A percentile compares a stretch with the other conserved stretches of the same genome.
These are phyloP conservation scores for Physaria fendleri DNA, from an alignment of 345 rosid genomes.

Conservation along the genomic window DNA sequence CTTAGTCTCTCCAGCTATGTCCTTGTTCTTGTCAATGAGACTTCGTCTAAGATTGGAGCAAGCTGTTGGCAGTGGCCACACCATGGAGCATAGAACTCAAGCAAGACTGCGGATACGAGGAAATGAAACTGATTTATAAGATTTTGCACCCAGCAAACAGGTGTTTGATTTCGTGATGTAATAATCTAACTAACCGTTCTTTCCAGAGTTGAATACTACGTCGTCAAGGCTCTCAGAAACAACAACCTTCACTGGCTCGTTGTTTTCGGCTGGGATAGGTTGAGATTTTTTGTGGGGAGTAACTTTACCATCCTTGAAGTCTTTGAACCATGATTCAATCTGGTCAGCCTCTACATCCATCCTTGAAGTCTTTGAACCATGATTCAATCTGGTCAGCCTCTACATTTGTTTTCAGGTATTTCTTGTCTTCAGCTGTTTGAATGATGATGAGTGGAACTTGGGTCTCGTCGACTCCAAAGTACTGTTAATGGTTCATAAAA, in stretches of 20 bases:
- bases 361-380: constrained; percentile 83
- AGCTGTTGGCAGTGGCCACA: constrained; percentile 80
- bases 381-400: constrained; percentile 58
- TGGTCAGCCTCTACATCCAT: constrained; percentile 59
- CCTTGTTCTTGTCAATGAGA: constrained; percentile 75
- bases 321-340: constrained; percentile 73
- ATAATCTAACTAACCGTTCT: constrained; percentile 54
- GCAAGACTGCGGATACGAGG: constrained; percentile 49
- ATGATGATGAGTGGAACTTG: constrained; percentile 74
- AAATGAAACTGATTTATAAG: not conserved
- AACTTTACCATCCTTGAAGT: constrained; percentile 78
- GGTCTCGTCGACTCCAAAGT: constrained; percentile 67
- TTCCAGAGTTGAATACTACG: constrained; percentile 61
- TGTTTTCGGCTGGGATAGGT: constrained; percentile 66
- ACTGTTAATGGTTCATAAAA: constrained; percentile 42
- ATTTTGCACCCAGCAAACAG: too few species aligned
- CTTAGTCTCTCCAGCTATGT: constrained; percentile 14
- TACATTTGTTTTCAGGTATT: constrained; percentile 66
- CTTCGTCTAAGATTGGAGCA: constrained; percentile 90
- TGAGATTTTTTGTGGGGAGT: constrained; percentile 57
- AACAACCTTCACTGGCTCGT: constrained; percentile 77
- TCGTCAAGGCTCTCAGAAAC: constrained; percentile 70
- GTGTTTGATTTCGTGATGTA: too few species aligned
- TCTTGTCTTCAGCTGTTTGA: constrained; percentile 58
- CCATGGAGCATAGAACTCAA: constrained; percentile 91